Evolutionary conservation across 139 green algal genomes (phyloP), one percentile per base, ranked within the genome.

Genomic region (Eudorina sp.): DNA sequence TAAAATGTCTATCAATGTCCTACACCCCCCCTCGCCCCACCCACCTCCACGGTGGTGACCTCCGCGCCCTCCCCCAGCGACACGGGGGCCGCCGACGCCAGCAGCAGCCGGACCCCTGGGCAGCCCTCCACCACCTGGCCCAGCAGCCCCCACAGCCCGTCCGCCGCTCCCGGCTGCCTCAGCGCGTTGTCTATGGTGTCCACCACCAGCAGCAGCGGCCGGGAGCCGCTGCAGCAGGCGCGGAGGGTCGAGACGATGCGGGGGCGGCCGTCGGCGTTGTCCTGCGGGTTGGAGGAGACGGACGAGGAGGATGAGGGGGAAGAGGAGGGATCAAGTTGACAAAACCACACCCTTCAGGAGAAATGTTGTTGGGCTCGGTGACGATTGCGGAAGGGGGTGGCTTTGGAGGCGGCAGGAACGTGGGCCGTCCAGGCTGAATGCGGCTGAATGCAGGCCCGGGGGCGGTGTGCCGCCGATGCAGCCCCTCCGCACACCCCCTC

Each of bases 131-230:
- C 75, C 48, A 86, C 43, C 29, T 69, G 19, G 38, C 80, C 60
- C 80, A 77, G 60, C 60, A 64, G 60, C 29, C 58, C 80, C 80
- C 80, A 76, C 60, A 77, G 60, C 41, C 80, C 80, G 29, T 86
- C 60, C 29, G 60, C 80, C 7, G 80, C 80, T 19, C 60, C 80
- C 80, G 41, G 41, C 60, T 62, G 41, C 36, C 60, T 34, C 60
- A 86, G 58, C 43, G 80, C n/a, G 40, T 86, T 66, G 43, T 86
- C 80, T 7, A 86, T 64, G 43, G 43, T 86, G 62, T 86, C 80
- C 11, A 86, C 40, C 53, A 86, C 80, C 58, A 86, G 80, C 80
- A 86, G 80, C 80, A 86, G 80, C 34, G 80, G 80, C 43, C 29
- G 41, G 43, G 60, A 27, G 80, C 16, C 29, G 43, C 29, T 48